Conservation (phyloP, 768 basidiomycete species). For the Tulasnella sp. region DNA sequence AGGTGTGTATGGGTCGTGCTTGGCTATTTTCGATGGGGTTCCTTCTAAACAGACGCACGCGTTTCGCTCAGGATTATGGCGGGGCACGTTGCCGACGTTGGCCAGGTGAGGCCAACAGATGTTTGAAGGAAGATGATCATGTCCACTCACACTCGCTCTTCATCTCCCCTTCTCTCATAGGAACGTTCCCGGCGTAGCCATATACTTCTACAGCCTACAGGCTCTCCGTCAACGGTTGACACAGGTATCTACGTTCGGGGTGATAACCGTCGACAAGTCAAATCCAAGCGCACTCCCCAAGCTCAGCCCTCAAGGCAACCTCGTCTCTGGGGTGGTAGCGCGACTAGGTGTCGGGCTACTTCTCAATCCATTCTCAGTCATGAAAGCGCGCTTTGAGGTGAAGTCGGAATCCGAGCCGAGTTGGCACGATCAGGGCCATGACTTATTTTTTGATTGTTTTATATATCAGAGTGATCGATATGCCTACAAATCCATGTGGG, state of each 20-base stretch:
- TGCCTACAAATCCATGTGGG: conserved; percentile 48
- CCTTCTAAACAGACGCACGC: too few species aligned
- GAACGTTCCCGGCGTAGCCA: conserved; percentile 85
- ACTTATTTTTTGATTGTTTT: neutral
- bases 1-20: too few species aligned
- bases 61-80: conserved; percentile 54
- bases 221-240: conserved; percentile 72
- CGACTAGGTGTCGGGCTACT: conserved; percentile 72
- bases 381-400: conserved; percentile 90
- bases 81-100: conserved; percentile 75
- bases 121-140: neutral
- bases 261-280: conserved; percentile 18
- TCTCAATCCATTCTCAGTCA: conserved; percentile 79
- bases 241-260: conserved; percentile 56
- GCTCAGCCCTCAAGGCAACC: conserved; percentile 65
- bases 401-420: conserved; percentile 15
- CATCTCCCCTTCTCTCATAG: conserved; percentile 30
- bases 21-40: too few species aligned
- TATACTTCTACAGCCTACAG: conserved; percentile 82
- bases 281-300: conserved; percentile 33
- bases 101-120: conserved; percentile 35
- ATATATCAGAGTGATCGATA: conserved; percentile 57
- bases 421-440: too few species aligned
- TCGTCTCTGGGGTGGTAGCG: conserved; percentile 73
- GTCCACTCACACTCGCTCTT: conserved; percentile 22